These are phyloP conservation scores for Leptographium lundbergii DNA, from an alignment of 2,329 filamentous ascomycete genomes.

Conservation along the genomic window DNA sequence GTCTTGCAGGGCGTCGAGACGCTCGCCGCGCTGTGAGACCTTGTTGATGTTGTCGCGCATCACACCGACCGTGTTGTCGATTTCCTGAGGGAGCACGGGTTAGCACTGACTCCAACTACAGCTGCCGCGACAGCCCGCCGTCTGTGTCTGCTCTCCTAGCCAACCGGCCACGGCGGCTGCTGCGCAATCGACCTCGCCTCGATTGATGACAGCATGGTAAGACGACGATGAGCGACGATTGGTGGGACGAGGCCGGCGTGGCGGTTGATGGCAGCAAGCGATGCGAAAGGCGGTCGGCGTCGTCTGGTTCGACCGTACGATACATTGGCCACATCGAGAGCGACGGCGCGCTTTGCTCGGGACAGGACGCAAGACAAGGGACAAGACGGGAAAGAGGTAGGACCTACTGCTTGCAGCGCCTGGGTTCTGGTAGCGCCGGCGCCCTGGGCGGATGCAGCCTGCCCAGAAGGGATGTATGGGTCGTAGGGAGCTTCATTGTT, in stretches of 20 bases:
- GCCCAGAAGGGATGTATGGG: constrained; percentile 72
- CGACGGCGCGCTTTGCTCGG: neutral
- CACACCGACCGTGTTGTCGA: constrained; percentile 85
- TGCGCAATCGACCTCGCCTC: neutral
- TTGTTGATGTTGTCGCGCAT: constrained; percentile 98
- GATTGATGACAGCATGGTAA: neutral
- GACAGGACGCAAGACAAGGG: neutral
- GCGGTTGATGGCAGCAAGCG: neutral
- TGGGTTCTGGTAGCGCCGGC: constrained; percentile 38
- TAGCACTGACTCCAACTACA: neutral
- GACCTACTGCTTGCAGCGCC: constrained; percentile 75
- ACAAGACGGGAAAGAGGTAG: constrained; percentile 9
- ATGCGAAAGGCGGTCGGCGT: neutral
- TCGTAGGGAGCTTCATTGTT: constrained; percentile 57
- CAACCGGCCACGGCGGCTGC: neutral
- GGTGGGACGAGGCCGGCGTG: neutral
- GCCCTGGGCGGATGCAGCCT: constrained; percentile 30
- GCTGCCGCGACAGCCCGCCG: neutral
- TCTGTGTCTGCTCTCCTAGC: neutral
- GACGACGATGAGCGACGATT: neutral
- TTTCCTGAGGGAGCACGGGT: constrained; percentile 55
- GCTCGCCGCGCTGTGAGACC: constrained; percentile 83
- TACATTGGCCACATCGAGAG: neutral
- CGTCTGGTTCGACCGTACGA: neutral
- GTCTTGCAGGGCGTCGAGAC: constrained; percentile 77